phyloP scores from a whole-genome alignment of 306 rosid genomes.

The Cotoneaster glaucophyllus region DNA sequence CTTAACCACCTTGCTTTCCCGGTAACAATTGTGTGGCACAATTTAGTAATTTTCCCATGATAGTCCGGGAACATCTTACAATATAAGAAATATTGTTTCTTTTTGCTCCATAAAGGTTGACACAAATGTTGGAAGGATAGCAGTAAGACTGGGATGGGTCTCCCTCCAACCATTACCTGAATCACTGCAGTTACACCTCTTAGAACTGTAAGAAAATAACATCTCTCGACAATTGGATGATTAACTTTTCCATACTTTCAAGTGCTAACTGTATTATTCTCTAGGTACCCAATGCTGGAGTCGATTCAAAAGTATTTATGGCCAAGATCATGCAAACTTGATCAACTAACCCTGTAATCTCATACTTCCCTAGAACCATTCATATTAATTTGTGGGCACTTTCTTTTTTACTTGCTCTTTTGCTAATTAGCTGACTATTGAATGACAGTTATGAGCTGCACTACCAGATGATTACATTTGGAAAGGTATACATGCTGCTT shows the following conservation, averaged over 20 bases:
- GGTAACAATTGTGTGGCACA: conserved; percentile 41
- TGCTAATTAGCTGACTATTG: conserved; percentile 28
- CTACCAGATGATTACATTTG: conserved; percentile 95
- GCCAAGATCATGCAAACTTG: conserved; percentile 98
- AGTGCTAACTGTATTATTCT: conserved; percentile 27
- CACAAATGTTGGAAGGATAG: conserved; percentile 97
- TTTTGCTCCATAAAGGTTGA: conserved; percentile 58
- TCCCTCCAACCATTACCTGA: conserved; percentile 95
- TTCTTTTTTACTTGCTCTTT: conserved; percentile 13
- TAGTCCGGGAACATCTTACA: conserved; percentile 9
- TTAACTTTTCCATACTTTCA: not conserved
- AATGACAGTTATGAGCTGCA: conserved; percentile 81
- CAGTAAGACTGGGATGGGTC: conserved; percentile 97
- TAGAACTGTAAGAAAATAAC: conserved; percentile 58
- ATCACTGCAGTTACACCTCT: conserved; percentile 79
- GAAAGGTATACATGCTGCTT: conserved; percentile 51
- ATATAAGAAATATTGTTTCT: conserved; percentile 9
- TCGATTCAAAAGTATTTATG: conserved; percentile 87
- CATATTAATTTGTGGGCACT: not conserved
- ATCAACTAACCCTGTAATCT: conserved; percentile 84
- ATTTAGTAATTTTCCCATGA: conserved; percentile 1
- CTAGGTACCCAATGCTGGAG: conserved; percentile 90
- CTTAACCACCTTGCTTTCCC: conserved; percentile 96
- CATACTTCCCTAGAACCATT: conserved; percentile 13
- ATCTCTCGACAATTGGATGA: conserved; percentile 1